Percentiles rank a stretch among this genome's conserved stretches.
These are phyloP conservation scores for Phoenix roebelenii DNA, from an alignment of 176 grass and related monocot species.

Conservation along the genomic window DNA sequence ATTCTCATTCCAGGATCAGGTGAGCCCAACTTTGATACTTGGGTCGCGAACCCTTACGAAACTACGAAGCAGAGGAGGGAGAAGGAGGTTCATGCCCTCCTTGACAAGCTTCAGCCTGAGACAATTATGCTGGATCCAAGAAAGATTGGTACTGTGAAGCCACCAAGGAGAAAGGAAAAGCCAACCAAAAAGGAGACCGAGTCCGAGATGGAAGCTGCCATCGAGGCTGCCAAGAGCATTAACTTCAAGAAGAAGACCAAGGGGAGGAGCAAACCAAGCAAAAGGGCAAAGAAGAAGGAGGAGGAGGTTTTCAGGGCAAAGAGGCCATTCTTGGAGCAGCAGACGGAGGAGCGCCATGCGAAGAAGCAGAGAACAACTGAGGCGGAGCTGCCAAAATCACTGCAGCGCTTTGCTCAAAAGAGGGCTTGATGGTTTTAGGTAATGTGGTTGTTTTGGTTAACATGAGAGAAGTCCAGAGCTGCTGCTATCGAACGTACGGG, in stretches of 20 bases:
- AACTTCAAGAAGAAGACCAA: constrained; percentile 83
- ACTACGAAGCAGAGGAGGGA: constrained; percentile 78
- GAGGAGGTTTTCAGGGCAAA: constrained; percentile 72
- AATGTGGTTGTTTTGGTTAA: background rate
- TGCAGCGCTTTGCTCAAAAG: constrained; percentile 58
- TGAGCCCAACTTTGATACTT: constrained; percentile 82
- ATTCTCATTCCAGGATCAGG: constrained; percentile 84
- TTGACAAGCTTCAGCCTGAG: constrained; percentile 74
- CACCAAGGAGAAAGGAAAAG: constrained; percentile 47
- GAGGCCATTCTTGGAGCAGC: constrained; percentile 50
- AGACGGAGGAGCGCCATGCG: constrained; percentile 13
- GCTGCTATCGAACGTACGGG: no score
- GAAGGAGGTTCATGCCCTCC: constrained; percentile 68
- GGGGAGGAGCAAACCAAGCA: constrained; percentile 89
- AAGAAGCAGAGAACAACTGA: constrained; percentile 41
- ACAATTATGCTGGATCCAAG: constrained; percentile 77
- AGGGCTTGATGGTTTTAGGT: background rate
- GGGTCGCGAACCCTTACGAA: constrained; percentile 70
- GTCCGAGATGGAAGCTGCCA: constrained; percentile 46
- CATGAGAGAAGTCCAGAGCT: background rate
- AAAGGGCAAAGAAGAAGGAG: constrained; percentile 52
- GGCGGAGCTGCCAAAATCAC: constrained; percentile 46
- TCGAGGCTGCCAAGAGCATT: constrained; percentile 46
- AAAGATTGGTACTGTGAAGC: constrained; percentile 55
- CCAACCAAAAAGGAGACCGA: constrained; percentile 45